Base-by-base conservation (phyloP, 2,329 filamentous ascomycete species). In the Trichoderma lentiforme region DNA sequence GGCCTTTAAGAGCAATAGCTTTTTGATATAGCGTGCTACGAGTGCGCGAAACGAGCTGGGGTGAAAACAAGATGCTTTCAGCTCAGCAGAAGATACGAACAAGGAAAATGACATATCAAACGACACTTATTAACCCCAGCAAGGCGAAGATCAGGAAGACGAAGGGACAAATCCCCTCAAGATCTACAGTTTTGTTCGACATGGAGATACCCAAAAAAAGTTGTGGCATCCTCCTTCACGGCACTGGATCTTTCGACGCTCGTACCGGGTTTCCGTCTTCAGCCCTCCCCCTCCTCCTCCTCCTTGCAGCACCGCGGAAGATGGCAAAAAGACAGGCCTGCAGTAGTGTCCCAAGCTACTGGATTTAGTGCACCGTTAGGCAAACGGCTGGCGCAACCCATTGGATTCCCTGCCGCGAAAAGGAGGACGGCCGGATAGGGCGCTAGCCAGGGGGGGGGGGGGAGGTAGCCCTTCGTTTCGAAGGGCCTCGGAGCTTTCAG, bases 271-370 rank as follows among this genome's bases (percentile, higher is more conserved):
- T 53, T 53, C 47, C 47, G 47, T 53, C 47, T 53, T 47, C n/a
- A 47, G 15, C 21, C 32, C 34, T 36, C 34, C 34, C 15, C 60
- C 34, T 28, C 60, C 34, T 28, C 28, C 18, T 9, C 60, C 34
- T 39, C 51, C 32, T 57, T 57, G 34, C 21, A 67, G 32, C 1
- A 12, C 30, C 57, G 57, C 57, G 57, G 57, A 61, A 65, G 43
- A 34, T 9, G 24, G n/a, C n/a, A 65, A 32, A 24, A 14, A 18
- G 39, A 21, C 39, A 34, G n/a, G 36, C 36, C 32, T 30, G 64
- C 64, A 67, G 63, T 66, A 67, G 64, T 36, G 64, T 43, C 51
- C 32, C 51, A n/a, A 15, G 30, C 21, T 66, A 53, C 63, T 66
- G 21, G 30, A 18, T 56, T 56, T 57, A 39, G 39, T 63, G 64